A percentile compares a stretch with the other conserved stretches of the same genome.
These are phyloP conservation scores for Pyrenophora teres DNA, from an alignment of 2,329 filamentous ascomycete species.

Conservation along the genomic window DNA sequence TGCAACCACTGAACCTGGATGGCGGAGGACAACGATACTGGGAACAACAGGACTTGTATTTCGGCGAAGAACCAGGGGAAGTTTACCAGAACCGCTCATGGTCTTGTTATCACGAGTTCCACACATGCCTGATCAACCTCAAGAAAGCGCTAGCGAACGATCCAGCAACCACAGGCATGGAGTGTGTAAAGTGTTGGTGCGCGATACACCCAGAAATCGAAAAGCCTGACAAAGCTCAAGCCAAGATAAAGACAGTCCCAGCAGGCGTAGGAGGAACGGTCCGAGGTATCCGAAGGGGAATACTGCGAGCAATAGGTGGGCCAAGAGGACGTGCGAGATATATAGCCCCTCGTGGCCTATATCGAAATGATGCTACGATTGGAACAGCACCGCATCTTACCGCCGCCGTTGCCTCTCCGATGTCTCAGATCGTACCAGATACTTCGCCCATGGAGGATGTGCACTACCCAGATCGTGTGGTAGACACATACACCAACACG, in stretches of 20 bases:
- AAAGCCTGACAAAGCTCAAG: conserved; percentile 4
- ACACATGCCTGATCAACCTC: conserved; percentile 20
- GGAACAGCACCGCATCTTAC: conserved; percentile 15
- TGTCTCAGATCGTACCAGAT: conserved; percentile 12
- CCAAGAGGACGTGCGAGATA: conserved; percentile 5
- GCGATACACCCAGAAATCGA: conserved; percentile 30
- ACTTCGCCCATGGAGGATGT: conserved; percentile 17
- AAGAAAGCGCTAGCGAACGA: conserved; percentile 13
- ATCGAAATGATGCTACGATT: conserved; percentile 8
- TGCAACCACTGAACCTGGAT: conserved; percentile 40
- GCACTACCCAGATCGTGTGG: conserved; percentile 1
- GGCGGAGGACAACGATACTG: conserved; percentile 37
- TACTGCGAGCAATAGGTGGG: background rate
- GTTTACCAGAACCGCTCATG: conserved; percentile 27
- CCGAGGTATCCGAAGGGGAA: background rate
- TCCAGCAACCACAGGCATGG: conserved; percentile 20
- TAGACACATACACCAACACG: conserved; percentile 29
- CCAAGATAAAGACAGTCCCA: background rate
- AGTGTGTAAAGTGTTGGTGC: conserved; percentile 40
- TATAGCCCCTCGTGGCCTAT: conserved; percentile 14
- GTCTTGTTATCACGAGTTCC: conserved; percentile 35
- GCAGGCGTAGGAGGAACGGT: background rate
- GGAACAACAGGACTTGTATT: conserved; percentile 36
- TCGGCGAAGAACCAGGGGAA: conserved; percentile 46
- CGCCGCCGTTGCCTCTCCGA: background rate